Percentiles rank a stretch among this genome's conserved stretches.
Evolutionary conservation across 805 yeast genomes (phyloP).

Genomic region (Ogataea dorogensis): DNA sequence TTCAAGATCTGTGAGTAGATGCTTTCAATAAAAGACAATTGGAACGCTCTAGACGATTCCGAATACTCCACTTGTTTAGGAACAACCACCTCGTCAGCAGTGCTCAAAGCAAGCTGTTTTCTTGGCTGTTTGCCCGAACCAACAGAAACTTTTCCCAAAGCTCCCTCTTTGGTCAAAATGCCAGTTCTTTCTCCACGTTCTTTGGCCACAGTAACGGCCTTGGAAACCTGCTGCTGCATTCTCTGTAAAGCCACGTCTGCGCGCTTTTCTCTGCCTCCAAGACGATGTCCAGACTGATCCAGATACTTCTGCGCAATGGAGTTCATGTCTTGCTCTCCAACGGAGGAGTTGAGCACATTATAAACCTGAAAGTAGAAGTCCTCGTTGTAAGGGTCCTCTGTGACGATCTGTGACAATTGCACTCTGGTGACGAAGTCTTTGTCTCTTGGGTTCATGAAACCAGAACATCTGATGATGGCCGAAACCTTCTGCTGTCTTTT

Average conservation of each 20-base stretch:
- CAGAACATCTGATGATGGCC: constrained; percentile 76
- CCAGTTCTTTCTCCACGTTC: constrained; percentile 68
- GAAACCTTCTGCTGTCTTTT: constrained; percentile 73
- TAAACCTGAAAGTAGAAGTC: constrained; percentile 95
- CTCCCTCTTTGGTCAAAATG: constrained; percentile 70
- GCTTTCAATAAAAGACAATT: constrained; percentile 70
- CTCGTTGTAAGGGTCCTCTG: constrained; percentile 95
- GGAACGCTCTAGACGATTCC: constrained; percentile 46
- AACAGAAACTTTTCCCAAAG: constrained; percentile 80
- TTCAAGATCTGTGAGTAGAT: constrained; percentile 75
- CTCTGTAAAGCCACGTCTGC: constrained; percentile 91
- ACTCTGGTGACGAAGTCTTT: constrained; percentile 93
- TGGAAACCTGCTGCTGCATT: constrained; percentile 97
- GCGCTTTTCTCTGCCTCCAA: constrained; percentile 80
- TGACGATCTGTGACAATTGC: constrained; percentile 91
- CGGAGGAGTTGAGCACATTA: constrained; percentile 64
- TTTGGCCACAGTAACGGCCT: constrained; percentile 92
- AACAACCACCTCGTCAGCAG: constrained; percentile 22
- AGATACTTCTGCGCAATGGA: constrained; percentile 90
- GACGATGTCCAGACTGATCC: constrained; percentile 86
- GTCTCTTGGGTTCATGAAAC: constrained; percentile 96
- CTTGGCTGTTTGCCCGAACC: constrained; percentile 84
- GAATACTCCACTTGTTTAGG: constrained; percentile 35
- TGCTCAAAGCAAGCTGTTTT: constrained; percentile 65
- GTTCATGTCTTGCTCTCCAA: constrained; percentile 59